phyloP scores from a whole-genome alignment of 345 rosid genomes.

The Arabidopsis arenosa region DNA sequence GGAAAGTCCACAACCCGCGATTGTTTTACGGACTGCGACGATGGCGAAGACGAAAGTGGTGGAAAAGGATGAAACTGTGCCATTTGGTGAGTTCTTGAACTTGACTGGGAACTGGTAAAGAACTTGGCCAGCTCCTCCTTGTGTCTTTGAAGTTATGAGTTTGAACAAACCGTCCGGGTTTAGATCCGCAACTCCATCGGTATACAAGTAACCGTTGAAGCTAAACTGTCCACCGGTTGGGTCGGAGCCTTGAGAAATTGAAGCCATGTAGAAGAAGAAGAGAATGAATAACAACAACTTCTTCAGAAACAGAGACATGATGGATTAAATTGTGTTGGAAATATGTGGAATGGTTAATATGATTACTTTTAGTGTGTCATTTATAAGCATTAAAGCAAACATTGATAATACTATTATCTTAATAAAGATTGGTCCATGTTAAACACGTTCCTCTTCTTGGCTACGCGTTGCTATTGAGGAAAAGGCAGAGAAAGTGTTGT shows the following conservation, averaged over 20 bases:
- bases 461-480: slow-evolving; percentile 31
- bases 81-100: slow-evolving; percentile 23
- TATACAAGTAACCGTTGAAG: slow-evolving; percentile 33
- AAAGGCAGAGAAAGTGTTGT: slow-evolving; percentile 29
- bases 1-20: slow-evolving; percentile 38
- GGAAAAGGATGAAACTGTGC: slow-evolving; percentile 17
- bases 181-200: slow-evolving; percentile 32
- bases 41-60: slow-evolving; percentile 34
- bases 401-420: neutral
- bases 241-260: slow-evolving; percentile 24
- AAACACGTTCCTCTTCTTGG: slow-evolving; percentile 18
- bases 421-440: slow-evolving; percentile 6
- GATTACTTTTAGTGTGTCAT: neutral
- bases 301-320: slow-evolving; percentile 16
- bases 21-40: slow-evolving; percentile 26
- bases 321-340: neutral
- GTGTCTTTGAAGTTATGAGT: slow-evolving; percentile 41
- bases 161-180: slow-evolving; percentile 36
- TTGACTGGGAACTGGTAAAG: slow-evolving; percentile 26
- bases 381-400: slow-evolving; percentile 27
- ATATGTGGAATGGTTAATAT: neutral
- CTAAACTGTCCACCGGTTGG: slow-evolving; percentile 39
- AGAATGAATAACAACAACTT: slow-evolving; percentile 2
- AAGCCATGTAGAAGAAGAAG: neutral
- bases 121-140: slow-evolving; percentile 43